phyloP scores from a whole-genome alignment of 1,139 yeast species.

The Pichia sp. region DNA sequence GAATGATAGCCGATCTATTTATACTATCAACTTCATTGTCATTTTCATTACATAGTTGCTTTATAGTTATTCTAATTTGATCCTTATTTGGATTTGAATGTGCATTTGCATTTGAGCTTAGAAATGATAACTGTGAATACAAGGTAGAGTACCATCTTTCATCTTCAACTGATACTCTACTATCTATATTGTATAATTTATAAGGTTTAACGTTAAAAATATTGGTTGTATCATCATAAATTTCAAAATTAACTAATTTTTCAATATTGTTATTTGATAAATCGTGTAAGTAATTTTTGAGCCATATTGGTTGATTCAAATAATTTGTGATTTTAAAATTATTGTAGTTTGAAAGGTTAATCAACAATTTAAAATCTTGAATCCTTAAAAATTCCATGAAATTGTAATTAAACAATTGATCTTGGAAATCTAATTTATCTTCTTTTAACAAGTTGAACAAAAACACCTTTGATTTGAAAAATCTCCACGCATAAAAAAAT shows the following conservation, averaged over 20 bases:
- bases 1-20: too few species aligned
- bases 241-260: not conserved
- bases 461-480: slow-evolving; percentile 42
- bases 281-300: not conserved
- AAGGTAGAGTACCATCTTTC: not conserved
- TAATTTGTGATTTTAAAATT: not conserved
- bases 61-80: not conserved
- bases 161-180: not conserved
- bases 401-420: slow-evolving; percentile 9
- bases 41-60: not conserved
- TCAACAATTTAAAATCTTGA: not conserved
- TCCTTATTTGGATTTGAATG: not conserved
- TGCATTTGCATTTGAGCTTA: not conserved
- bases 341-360: not conserved
- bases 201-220: not conserved
- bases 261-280: not conserved
- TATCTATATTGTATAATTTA: not conserved
- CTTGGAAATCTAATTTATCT: slow-evolving; percentile 1
- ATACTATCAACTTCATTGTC: not conserved
- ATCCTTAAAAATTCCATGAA: slow-evolving; percentile 10
- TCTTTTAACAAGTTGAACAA: slow-evolving; percentile 34
- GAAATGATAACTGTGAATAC: not conserved
- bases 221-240: not conserved
- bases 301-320: not conserved
- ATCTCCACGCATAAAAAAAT: slow-evolving; percentile 51